These are phyloP conservation scores for Dendrocalamus latiflorus DNA, from an alignment of 202 grass and related monocot genomes.

Conservation along the genomic window DNA sequence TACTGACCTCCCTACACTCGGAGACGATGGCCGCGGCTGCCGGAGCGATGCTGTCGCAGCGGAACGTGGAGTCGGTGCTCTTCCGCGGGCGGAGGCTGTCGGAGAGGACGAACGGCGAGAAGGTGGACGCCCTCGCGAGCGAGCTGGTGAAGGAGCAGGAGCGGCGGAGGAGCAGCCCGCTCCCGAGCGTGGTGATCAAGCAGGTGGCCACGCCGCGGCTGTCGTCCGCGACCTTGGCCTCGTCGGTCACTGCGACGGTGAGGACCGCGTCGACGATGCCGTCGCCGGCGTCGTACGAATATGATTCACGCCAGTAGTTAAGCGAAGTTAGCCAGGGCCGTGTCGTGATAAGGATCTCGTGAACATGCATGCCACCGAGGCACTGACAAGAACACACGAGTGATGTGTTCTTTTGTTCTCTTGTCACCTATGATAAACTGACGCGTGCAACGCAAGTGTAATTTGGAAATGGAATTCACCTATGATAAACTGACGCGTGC, in stretches of 20 bases:
- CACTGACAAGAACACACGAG: not conserved
- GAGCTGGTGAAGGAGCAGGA: no score
- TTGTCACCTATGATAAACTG: not conserved
- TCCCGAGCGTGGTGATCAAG: no score
- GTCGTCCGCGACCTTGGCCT: constrained; percentile 39
- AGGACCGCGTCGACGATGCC: constrained; percentile 39
- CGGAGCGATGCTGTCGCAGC: constrained; percentile 49
- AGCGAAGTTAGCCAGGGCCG: not conserved
- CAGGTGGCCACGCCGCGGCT: constrained; percentile 26
- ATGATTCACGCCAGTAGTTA: constrained; percentile 29
- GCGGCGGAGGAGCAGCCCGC: no score
- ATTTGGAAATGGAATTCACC: not conserved
- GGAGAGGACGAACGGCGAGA: no score
- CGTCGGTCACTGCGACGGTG: constrained; percentile 18
- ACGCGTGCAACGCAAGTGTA: not conserved
- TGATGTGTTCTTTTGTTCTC: constrained; percentile 6
- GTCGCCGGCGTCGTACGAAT: constrained; percentile 37
- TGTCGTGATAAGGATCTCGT: not conserved
- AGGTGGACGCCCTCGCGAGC: no score
- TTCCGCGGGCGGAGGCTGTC: no score
- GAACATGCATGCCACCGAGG: constrained; percentile 1
- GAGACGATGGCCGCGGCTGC: not conserved
- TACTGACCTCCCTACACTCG: not conserved
- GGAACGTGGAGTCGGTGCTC: constrained; percentile 59
- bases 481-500: not conserved